phyloP scores from a whole-genome alignment of 306 rosid species.

The Cercis canadensis region DNA sequence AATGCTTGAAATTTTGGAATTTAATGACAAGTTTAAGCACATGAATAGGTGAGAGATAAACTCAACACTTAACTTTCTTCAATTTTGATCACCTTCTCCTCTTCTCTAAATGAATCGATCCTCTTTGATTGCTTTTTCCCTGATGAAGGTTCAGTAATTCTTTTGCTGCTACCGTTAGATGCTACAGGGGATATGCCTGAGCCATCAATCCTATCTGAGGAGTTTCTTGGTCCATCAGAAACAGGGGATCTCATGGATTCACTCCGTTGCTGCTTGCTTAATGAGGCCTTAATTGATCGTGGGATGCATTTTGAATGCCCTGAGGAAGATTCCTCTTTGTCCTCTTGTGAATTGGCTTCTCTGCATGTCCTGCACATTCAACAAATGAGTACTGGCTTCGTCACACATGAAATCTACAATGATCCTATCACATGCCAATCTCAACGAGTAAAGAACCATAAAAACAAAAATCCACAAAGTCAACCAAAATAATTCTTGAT shows the following conservation, averaged over 20 bases:
- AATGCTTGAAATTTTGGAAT: slow-evolving; percentile 5
- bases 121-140: slow-evolving; percentile 55
- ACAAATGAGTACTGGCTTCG: slow-evolving; percentile 8
- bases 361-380: slow-evolving; percentile 58
- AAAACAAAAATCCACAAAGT: not conserved
- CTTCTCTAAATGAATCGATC: slow-evolving; percentile 65
- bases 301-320: slow-evolving; percentile 89
- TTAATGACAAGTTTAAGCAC: slow-evolving; percentile 23
- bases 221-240: slow-evolving; percentile 69
- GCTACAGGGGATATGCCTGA: slow-evolving; percentile 47
- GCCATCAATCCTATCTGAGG: slow-evolving; percentile 61
- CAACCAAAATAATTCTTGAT: slow-evolving; percentile 13
- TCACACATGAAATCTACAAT: slow-evolving; percentile 29
- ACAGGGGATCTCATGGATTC: slow-evolving; percentile 73
- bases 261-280: slow-evolving; percentile 70
- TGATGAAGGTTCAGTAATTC: slow-evolving; percentile 52
- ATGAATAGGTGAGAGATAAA: slow-evolving; percentile 27
- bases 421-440: slow-evolving; percentile 23
- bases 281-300: slow-evolving; percentile 75
- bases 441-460: not conserved
- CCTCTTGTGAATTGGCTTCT: slow-evolving; percentile 60
- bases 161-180: slow-evolving; percentile 62
- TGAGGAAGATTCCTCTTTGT: slow-evolving; percentile 55
- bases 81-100: slow-evolving; percentile 74
- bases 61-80: slow-evolving; percentile 91